phyloP scores from a whole-genome alignment of 352 stramenopile genomes.

The Pythium apleroticum region DNA sequence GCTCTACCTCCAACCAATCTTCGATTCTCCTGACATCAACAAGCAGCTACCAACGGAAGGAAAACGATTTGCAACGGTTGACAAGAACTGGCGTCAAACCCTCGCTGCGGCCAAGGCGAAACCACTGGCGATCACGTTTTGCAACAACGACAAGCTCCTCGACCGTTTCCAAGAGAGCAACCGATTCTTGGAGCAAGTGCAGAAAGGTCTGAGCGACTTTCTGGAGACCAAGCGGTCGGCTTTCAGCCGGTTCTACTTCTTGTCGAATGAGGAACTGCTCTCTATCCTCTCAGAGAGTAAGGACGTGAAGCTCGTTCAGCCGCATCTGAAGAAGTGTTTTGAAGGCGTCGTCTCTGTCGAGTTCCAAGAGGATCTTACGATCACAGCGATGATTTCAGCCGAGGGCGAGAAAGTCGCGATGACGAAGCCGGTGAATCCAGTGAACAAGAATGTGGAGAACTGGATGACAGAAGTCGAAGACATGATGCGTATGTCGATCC shows the following conservation, averaged over 20 bases:
- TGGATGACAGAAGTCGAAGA: conserved; percentile 95
- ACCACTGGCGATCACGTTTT: conserved; percentile 88
- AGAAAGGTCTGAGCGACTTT: conserved; percentile 95
- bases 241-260: conserved; percentile 95
- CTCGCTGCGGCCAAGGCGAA: conserved; percentile 85
- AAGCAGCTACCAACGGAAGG: conserved; percentile 94
- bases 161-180: conserved; percentile 93
- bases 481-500: conserved; percentile 92
- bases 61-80: conserved; percentile 93
- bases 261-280: conserved; percentile 94
- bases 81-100: conserved; percentile 95
- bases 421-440: conserved; percentile 83
- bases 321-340: conserved; percentile 96
- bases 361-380: conserved; percentile 90
- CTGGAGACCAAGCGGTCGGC: conserved; percentile 93
- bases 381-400: conserved; percentile 89
- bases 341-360: conserved; percentile 93
- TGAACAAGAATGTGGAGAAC: conserved; percentile 94
- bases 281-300: conserved; percentile 96
- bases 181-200: conserved; percentile 94
- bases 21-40: conserved; percentile 95
- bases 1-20: conserved; percentile 96
- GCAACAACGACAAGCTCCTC: conserved; percentile 91
- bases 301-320: conserved; percentile 93
- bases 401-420: conserved; percentile 92